Base-by-base conservation (phyloP, 2,329 filamentous ascomycete genomes). In the Alternaria brassicae region DNA sequence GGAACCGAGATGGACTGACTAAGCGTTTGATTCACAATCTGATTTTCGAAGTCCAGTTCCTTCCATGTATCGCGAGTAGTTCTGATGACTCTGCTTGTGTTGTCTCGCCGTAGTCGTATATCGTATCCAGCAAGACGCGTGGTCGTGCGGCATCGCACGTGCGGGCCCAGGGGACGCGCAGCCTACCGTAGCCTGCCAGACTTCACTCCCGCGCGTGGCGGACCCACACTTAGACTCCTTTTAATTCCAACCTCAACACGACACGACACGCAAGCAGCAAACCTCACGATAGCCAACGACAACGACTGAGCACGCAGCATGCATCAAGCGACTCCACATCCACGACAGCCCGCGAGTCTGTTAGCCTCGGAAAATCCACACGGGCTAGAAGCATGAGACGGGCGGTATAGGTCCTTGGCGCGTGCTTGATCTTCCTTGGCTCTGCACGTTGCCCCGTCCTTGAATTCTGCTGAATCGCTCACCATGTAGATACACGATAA, bases 401-500 rank as follows among this genome's bases (percentile, higher is more conserved):
- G 54, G 39, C 40, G 48, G 36, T 39, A 34, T 36, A 17, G 51
- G 34, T n/a, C 39, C 48, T 53, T 53, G 50, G 55, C 55, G 54
- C 44, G 39, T 53, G 49, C 39, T 53, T 51, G 58, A 53, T 50
- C 55, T 32, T 25, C 30, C 44, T 48, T 48, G 44, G 44, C 44
- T 48, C 44, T 48, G 44, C 44, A 34, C 44, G 30, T 34, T 23
- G 44, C 28, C 44, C 28, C 44, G 36, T 48, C 44, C 17, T 48
- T 15, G 19, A 36, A 28, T 34, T 36, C 44, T 19, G 32, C 21
- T 36, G 28, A 42, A 51, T 32, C 19, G 21, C 54, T 27, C 54
- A 17, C 42, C 41, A 58, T 53, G 54, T 54, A 28, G 32, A 51
- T 39, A 54, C 55, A 44, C 55, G 54, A 58, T 42, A 49, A 55